phyloP scores from a whole-genome alignment of 352 stramenopile species.

The Globisporangium apiculatum region DNA sequence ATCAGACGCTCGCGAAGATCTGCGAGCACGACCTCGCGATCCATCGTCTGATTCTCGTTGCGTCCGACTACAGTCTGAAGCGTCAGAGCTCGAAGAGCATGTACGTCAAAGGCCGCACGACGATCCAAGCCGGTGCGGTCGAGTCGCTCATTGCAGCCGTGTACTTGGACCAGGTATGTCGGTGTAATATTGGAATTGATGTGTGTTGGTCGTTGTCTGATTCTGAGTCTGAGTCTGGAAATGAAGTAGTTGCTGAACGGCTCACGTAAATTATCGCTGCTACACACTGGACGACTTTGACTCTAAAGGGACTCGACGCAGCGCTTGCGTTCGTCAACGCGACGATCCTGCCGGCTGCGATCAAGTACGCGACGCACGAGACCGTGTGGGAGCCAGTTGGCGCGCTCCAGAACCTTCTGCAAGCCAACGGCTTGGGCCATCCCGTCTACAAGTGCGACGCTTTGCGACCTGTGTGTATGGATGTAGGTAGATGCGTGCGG shows the following conservation, averaged over 20 bases:
- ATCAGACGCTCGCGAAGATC: slow-evolving; percentile 59
- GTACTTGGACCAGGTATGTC: slow-evolving; percentile 59
- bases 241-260: not conserved
- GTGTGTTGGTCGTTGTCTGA: not conserved
- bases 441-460: slow-evolving; percentile 56
- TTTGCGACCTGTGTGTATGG: not conserved
- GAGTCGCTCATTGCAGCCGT: slow-evolving; percentile 74
- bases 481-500: too few species aligned
- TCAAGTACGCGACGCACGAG: slow-evolving; percentile 47
- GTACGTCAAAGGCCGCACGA: slow-evolving; percentile 49
- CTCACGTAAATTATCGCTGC: not conserved
- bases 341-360: slow-evolving; percentile 46
- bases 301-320: slow-evolving; percentile 35
- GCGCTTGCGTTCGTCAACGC: slow-evolving; percentile 62
- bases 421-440: slow-evolving; percentile 53
- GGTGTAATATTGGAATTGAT: not conserved
- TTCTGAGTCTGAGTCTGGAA: too few species aligned
- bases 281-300: too few species aligned
- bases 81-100: slow-evolving; percentile 17
- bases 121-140: slow-evolving; percentile 67
- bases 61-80: slow-evolving; percentile 26
- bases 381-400: slow-evolving; percentile 48
- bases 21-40: slow-evolving; percentile 52
- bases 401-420: slow-evolving; percentile 62
- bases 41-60: slow-evolving; percentile 55